A percentile compares a stretch with the other conserved stretches of the same genome.
These are phyloP conservation scores for Lachnellula suecica DNA, from an alignment of 2,329 filamentous ascomycete genomes.

Conservation along the genomic window DNA sequence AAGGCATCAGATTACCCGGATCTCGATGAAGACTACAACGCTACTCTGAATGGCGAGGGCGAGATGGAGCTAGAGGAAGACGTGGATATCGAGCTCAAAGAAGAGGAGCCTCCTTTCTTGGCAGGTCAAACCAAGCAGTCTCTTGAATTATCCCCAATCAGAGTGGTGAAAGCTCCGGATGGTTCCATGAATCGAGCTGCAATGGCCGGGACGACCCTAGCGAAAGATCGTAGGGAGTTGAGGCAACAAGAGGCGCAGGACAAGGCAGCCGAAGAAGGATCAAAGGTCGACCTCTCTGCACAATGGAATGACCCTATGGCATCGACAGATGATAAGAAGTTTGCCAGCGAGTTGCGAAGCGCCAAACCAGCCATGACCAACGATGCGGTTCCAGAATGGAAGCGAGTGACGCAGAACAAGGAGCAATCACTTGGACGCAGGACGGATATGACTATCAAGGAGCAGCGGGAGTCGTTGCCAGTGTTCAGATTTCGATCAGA, in stretches of 20 bases:
- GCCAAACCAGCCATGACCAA: conserved; percentile 57
- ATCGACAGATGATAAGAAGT: conserved; percentile 78
- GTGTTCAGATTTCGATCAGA: conserved; percentile 87
- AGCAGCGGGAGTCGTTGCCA: conserved; percentile 86
- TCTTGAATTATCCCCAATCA: conserved; percentile 89
- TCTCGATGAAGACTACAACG: conserved; percentile 89
- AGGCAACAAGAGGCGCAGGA: conserved; percentile 86
- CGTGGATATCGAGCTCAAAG: conserved; percentile 92
- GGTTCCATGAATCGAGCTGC: conserved; percentile 97
- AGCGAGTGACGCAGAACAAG: conserved; percentile 75
- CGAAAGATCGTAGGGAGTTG: conserved; percentile 86
- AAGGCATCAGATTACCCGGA: conserved; percentile 94
- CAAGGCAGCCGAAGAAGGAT: conserved; percentile 68
- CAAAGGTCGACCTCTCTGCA: conserved; percentile 78
- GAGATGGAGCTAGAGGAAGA: conserved; percentile 94
- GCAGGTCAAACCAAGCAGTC: conserved; percentile 96
- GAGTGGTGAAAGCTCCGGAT: conserved; percentile 95
- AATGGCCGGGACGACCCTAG: conserved; percentile 85
- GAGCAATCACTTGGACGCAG: conserved; percentile 82
- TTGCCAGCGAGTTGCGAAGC: conserved; percentile 81
- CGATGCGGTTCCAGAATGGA: conserved; percentile 88
- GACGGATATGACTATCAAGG: conserved; percentile 88
- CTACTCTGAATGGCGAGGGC: conserved; percentile 80
- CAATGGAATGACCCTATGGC: conserved; percentile 99
- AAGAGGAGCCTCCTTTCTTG: conserved; percentile 95